Percentiles rank a stretch among this genome's conserved stretches.
Evolutionary conservation across 768 basidiomycete genomes (phyloP).

Genomic region (Rhodosporidiobolus odoratus): DNA sequence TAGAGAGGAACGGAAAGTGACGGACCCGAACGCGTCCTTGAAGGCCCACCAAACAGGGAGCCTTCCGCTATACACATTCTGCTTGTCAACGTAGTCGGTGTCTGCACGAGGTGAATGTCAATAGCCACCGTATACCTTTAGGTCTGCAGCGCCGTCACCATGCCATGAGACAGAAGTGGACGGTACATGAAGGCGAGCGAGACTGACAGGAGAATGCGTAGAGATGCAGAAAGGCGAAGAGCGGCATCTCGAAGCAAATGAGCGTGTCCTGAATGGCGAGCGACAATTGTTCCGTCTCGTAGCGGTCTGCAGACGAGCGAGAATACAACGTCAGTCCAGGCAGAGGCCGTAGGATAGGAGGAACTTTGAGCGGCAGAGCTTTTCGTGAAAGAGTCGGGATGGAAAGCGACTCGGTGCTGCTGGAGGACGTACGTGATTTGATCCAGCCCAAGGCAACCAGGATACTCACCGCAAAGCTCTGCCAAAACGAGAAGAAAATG

Average conservation of each 20-base stretch:
- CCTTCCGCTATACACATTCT: slow-evolving; percentile 66
- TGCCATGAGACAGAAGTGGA: no score
- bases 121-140: no score
- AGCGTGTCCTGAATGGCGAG: slow-evolving; percentile 71
- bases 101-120: slow-evolving; percentile 45
- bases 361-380: neutral
- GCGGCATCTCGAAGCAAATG: slow-evolving; percentile 94
- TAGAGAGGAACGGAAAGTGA: no score
- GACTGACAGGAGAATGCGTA: slow-evolving; percentile 82
- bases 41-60: slow-evolving; percentile 83
- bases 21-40: slow-evolving; percentile 76
- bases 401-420: no score
- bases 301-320: slow-evolving; percentile 14
- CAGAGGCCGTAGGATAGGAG: neutral
- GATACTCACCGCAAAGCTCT: slow-evolving; percentile 75
- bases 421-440: slow-evolving; percentile 54
- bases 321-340: neutral
- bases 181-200: neutral
- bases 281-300: slow-evolving; percentile 61
- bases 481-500: slow-evolving; percentile 98
- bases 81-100: slow-evolving; percentile 72
- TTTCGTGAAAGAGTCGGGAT: neutral
- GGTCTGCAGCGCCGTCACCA: no score
- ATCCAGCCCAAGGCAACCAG: slow-evolving; percentile 78
- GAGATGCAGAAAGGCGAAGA: slow-evolving; percentile 91